phyloP scores from a whole-genome alignment of 495 filamentous ascomycete genomes.

The Filosporella fistucella region DNA sequence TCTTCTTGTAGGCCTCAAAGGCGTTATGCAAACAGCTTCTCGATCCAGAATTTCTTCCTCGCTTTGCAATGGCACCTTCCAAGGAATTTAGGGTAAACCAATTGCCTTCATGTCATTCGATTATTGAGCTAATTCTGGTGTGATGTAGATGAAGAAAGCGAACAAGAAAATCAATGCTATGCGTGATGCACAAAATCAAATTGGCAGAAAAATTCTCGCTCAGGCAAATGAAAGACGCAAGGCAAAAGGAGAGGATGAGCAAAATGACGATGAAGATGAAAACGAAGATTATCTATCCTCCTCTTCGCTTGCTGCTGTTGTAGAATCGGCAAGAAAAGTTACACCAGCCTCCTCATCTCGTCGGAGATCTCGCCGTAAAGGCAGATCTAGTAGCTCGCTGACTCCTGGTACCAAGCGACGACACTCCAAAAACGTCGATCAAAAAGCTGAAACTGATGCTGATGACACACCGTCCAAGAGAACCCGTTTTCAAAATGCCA shows the following conservation, averaged over 20 bases:
- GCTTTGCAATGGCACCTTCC: conserved; percentile 11
- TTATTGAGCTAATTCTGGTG: not conserved
- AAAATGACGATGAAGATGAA: not conserved
- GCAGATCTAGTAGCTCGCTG: no score
- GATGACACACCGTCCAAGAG: no score
- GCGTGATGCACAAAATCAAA: conserved; percentile 14
- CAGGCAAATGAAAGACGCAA: not conserved
- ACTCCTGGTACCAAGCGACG: no score
- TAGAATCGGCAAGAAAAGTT: no score
- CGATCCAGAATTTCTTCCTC: conserved; percentile 9
- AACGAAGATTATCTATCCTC: not conserved
- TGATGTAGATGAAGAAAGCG: conserved; percentile 5
- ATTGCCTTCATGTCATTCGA: not conserved
- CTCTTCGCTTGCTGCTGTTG: no score
- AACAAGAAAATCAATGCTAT: conserved; percentile 15
- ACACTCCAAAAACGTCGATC: no score
- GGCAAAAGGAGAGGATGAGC: not conserved
- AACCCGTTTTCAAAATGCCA: no score
- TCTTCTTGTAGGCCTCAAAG: conserved; percentile 12
- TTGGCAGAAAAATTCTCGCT: conserved; percentile 4
- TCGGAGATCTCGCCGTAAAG: no score
- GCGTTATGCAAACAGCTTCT: conserved; percentile 19
- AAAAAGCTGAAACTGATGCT: no score
- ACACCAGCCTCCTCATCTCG: no score
- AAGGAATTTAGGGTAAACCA: conserved; percentile 14